Evolutionary conservation across 148 eudicot species (phyloP), one percentile per base, ranked within the genome.

Genomic region (Cornus suecica): DNA sequence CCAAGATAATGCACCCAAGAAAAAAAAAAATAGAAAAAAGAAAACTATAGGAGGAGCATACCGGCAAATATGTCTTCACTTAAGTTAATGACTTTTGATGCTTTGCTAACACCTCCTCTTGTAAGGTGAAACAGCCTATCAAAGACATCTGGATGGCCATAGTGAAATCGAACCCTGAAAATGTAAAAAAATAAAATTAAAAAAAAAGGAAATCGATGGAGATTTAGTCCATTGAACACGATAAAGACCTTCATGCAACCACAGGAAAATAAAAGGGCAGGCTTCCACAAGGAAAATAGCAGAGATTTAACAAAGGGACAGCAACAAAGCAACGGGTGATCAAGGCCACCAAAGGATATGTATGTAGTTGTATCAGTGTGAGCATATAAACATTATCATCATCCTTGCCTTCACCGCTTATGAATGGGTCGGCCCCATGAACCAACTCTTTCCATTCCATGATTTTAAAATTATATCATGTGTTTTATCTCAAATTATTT

Each of bases 1-100:
- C 56, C 28, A 68, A 75, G 31, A 54, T 63, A 73, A 28, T 10
- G 25, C 2, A 32, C 22, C 67, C 27, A 32, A 77, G 20, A 13
- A 18, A 30, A 18, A 10, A 64, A 65, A 23, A 63, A 18, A 41
- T 0, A n/a, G 10, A 70, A 65, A 74, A 8, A 9, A 8, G 37
- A 34, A 74, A 42, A 1, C 65, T 60, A 2, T 11, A 66, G 63
- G 67, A 48, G 63, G 56, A 80, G 20, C 81, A 78, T 88, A 95
- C 99, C 99, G 60, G 99, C 99, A 92, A 95, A 95, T 76, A 95
- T 95, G 84, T 95, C 99, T 83, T 95, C 99, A 72, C 99, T 95
- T 75, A 95, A 77, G 82, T 95, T 95, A 73, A 95, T 92, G 79
- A 94, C 91, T 79, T 86, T 95, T 65, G 99, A 95, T 74, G 99